Percentiles rank a stretch among this genome's conserved stretches.
Conservation (phyloP, 2,329 filamentous ascomycete species). For the Cladophialophora immunda region DNA sequence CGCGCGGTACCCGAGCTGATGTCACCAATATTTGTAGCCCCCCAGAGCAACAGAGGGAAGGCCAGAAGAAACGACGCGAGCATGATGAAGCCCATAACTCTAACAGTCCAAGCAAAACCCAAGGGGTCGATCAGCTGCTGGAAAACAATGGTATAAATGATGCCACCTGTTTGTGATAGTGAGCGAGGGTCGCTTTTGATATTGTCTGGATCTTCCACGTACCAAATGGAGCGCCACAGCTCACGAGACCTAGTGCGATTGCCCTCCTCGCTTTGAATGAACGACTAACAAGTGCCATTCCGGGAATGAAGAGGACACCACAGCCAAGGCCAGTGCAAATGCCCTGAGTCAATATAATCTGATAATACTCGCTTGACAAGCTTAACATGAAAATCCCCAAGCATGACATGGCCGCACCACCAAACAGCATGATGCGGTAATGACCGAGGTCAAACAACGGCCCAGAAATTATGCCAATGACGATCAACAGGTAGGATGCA, state of each 20-base stretch:
- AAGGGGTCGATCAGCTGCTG: conserved; percentile 55
- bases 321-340: conserved; percentile 77
- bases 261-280: conserved; percentile 38
- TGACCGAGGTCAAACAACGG: conserved; percentile 88
- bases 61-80: conserved; percentile 45
- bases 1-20: conserved; percentile 50
- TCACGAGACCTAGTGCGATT: conserved; percentile 42
- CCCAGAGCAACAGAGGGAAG: conserved; percentile 40
- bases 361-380: conserved; percentile 79
- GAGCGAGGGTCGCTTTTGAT: neutral
- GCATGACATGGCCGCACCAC: conserved; percentile 70
- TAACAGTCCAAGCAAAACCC: conserved; percentile 59
- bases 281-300: conserved; percentile 57
- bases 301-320: conserved; percentile 84
- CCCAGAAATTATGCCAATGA: conserved; percentile 84
- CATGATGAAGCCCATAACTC: conserved; percentile 53
- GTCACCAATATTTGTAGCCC: conserved; percentile 43
- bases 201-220: conserved; percentile 60
- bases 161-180: conserved; percentile 65
- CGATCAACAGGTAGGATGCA: conserved; percentile 83
- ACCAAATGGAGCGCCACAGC: conserved; percentile 69
- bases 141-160: conserved; percentile 68
- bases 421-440: conserved; percentile 74
- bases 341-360: conserved; percentile 84
- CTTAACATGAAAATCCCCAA: conserved; percentile 74